Evolutionary conservation across 2,329 filamentous ascomycete genomes (phyloP).

Genomic region (Phoma sp.): DNA sequence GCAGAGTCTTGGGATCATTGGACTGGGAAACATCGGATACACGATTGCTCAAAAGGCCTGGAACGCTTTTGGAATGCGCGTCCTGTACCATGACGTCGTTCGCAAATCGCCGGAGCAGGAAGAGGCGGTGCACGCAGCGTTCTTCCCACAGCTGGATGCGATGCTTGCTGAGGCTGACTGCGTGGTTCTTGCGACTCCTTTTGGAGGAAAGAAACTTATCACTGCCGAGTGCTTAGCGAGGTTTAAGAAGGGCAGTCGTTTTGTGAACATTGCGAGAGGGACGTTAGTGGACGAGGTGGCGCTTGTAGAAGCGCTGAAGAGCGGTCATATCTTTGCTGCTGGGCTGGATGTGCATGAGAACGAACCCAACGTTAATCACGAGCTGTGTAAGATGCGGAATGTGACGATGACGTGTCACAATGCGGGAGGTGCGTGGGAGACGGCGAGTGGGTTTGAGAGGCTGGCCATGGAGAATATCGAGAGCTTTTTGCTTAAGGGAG

Average conservation of each 20-base stretch:
- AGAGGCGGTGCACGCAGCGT: not conserved
- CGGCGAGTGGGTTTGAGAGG: conserved; percentile 68
- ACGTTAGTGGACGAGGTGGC: not conserved
- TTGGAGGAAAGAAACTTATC: not conserved
- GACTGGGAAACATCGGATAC: not conserved
- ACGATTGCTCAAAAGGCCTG: not conserved
- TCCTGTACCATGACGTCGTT: not conserved
- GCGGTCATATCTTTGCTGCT: not conserved
- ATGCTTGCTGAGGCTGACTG: not conserved
- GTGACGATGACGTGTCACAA: conserved; percentile 70
- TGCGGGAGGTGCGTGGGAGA: conserved; percentile 69
- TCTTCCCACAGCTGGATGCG: not conserved
- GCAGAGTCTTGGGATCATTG: not conserved
- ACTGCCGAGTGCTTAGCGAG: not conserved
- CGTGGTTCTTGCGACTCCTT: not conserved
- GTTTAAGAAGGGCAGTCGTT: not conserved
- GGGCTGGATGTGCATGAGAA: not conserved
- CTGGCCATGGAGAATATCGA: conserved; percentile 66
- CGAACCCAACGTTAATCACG: not conserved
- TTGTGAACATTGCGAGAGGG: not conserved
- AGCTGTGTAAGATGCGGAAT: conserved; percentile 53
- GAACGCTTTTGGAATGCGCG: not conserved
- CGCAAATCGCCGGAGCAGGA: not conserved
- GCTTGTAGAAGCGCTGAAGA: not conserved
- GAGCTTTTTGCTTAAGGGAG: not conserved